Evolutionary conservation across 768 basidiomycete genomes (phyloP).

Genomic region (Leccinum aurantiacum): DNA sequence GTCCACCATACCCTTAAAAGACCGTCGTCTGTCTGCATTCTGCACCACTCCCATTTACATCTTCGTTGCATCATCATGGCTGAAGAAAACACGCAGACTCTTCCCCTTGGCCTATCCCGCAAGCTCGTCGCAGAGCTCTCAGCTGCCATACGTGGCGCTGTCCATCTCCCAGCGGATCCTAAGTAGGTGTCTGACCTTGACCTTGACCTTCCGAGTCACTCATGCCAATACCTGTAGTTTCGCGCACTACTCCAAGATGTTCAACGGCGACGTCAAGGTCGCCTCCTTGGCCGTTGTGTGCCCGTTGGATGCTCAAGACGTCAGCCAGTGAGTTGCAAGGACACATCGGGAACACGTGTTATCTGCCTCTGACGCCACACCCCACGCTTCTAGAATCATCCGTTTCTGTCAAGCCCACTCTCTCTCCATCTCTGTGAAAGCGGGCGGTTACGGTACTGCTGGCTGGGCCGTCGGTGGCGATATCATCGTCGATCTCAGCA

Average conservation of each 20-base stretch:
- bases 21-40: conserved; percentile 2
- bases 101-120: conserved; percentile 7
- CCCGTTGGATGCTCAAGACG: conserved; percentile 77
- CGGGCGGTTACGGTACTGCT: conserved; percentile 89
- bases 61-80: conserved; percentile 16
- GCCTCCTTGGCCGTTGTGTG: conserved; percentile 63
- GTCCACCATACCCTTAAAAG: conserved; percentile 18
- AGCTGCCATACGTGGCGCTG: conserved; percentile 45
- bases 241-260: conserved; percentile 44
- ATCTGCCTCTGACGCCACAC: conserved; percentile 5
- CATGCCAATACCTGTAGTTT: conserved; percentile 23
- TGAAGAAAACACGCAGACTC: background rate
- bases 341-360: conserved; percentile 2
- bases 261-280: conserved; percentile 75
- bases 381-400: conserved; percentile 48
- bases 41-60: conserved; percentile 9
- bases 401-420: conserved; percentile 70
- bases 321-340: conserved; percentile 65
- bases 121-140: conserved; percentile 47
- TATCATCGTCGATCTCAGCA: conserved; percentile 77
- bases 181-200: conserved; percentile 32
- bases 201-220: background rate
- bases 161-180: conserved; percentile 44
- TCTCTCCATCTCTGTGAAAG: conserved; percentile 78
- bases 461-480: conserved; percentile 90